Evolutionary conservation across 2,329 filamentous ascomycete species (phyloP).

Genomic region (Cladophialophora psammophila): DNA sequence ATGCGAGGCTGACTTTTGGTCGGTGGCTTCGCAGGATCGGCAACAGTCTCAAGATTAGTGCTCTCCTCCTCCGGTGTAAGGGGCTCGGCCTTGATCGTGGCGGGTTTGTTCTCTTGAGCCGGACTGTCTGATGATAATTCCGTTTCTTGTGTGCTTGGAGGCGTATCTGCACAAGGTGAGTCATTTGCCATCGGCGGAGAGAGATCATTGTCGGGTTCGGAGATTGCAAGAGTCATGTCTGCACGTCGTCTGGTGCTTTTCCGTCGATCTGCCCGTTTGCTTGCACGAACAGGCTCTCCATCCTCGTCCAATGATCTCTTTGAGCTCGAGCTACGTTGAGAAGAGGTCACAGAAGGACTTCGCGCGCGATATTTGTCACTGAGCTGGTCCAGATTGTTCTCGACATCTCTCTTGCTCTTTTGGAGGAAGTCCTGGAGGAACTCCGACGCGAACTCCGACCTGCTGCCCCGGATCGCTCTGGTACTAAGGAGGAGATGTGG

Average conservation of each 20-base stretch:
- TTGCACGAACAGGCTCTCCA: constrained; percentile 37
- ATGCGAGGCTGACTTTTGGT: constrained; percentile 20
- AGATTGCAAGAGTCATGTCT: constrained; percentile 28
- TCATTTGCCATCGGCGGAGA: constrained; percentile 27
- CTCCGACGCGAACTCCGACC: constrained; percentile 37
- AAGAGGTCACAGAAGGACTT: constrained; percentile 41
- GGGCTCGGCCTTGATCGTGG: constrained; percentile 3
- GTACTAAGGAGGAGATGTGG: constrained; percentile 30
- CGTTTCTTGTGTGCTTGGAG: constrained; percentile 40
- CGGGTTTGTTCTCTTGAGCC: constrained; percentile 16
- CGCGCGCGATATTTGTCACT: constrained; percentile 37
- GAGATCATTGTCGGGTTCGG: constrained; percentile 31
- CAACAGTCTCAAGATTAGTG: constrained; percentile 7
- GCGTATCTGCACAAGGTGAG: constrained; percentile 27
- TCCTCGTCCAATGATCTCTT: constrained; percentile 42
- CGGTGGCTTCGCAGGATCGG: constrained; percentile 15
- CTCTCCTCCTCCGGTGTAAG: constrained; percentile 15
- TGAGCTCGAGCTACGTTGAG: constrained; percentile 41
- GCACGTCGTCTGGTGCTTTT: constrained; percentile 36
- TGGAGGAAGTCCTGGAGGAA: constrained; percentile 40
- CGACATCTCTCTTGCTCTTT: constrained; percentile 35
- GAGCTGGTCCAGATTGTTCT: constrained; percentile 34
- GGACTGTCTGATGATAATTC: constrained; percentile 34
- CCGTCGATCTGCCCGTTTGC: constrained; percentile 38
- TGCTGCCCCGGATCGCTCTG: constrained; percentile 37